Evolutionary conservation across 2,329 filamentous ascomycete species (phyloP).

Genomic region (Colletotrichum sansevieriae): DNA sequence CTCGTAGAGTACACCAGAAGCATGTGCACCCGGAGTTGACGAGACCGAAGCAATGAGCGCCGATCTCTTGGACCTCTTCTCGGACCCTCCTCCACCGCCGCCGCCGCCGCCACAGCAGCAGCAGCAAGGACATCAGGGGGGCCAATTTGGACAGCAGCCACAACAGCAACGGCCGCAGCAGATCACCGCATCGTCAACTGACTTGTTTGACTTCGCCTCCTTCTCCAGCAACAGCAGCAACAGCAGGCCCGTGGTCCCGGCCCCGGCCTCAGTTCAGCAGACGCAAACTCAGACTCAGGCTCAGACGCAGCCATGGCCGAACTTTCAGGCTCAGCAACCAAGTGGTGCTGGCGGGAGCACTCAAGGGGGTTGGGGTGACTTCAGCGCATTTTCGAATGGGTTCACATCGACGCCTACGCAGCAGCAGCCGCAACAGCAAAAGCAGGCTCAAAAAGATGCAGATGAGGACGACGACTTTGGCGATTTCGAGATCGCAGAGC

Average conservation of each 20-base stretch:
- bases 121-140: slow-evolving; percentile 39
- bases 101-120: slow-evolving; percentile 47
- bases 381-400: slow-evolving; percentile 34
- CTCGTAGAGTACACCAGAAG: slow-evolving; percentile 6
- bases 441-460: slow-evolving; percentile 43
- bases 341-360: slow-evolving; percentile 30
- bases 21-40: slow-evolving; percentile 34
- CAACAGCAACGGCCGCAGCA: slow-evolving; percentile 41
- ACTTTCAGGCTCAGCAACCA: slow-evolving; percentile 47
- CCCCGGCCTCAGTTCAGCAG: slow-evolving; percentile 29
- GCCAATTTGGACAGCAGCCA: slow-evolving; percentile 38
- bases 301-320: slow-evolving; percentile 50
- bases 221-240: slow-evolving; percentile 39
- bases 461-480: slow-evolving; percentile 76
- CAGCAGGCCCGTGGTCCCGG: slow-evolving; percentile 4
- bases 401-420: slow-evolving; percentile 31
- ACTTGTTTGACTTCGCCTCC: slow-evolving; percentile 46
- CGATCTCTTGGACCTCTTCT: slow-evolving; percentile 73
- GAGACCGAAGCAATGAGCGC: slow-evolving; percentile 66
- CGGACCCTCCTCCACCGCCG: slow-evolving; percentile 47
- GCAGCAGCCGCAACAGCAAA: slow-evolving; percentile 41
- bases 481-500: slow-evolving; percentile 72
- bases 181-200: slow-evolving; percentile 44
- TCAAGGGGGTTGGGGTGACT: slow-evolving; percentile 44
- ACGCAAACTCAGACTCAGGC: slow-evolving; percentile 39